Base-by-base conservation (phyloP, 331 rosid species). In the Dryas integrifolia region DNA sequence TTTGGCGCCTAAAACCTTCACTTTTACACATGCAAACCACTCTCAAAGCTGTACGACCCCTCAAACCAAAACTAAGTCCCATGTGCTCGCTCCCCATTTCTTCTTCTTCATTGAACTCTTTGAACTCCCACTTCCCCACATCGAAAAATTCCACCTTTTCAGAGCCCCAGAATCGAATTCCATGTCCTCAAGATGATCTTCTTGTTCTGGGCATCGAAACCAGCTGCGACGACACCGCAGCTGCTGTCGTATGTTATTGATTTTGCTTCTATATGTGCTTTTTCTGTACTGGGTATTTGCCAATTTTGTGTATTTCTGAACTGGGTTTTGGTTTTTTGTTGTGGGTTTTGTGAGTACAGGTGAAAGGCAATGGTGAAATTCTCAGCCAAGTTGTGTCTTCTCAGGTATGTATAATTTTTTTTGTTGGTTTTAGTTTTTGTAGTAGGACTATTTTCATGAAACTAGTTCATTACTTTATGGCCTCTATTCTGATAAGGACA, bases 191-290 rank as follows among this genome's bases (percentile, higher is more conserved):
- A 11, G 82, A 50, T 3, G 82, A 83, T 48, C 70, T 91, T 4
- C 72, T 89, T 72, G 88, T 94, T 79, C 82, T 94, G 48, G 98
- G 98, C 66, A 91, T 94, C 45, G 98, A 94, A 79, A 94, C 98
- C 58, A 91, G 98, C 88, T 91, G 98, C 75, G 98, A 94, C 78
- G 98, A 94, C 81, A 94, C 98, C 5, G 98, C 96, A 0, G 97
- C 92, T 7, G 97, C 98, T 10, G 84, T 94, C 50, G 97, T 94
- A 84, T 58, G 92, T 76, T 4, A 9, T 53, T 62, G 11, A 51
- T 6, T 72, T 60, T 2, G 30, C 8, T 70, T 73, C 53, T 4
- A 58, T 70, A 44, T 3, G 2, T 26, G 10, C 50, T 67, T 64
- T 72, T 15, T 30, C 35, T 79, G 53, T 47, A 5, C 62, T 56